phyloP scores from a whole-genome alignment of 2,329 filamentous ascomycete species.

The Paracamarosporium sp. region DNA sequence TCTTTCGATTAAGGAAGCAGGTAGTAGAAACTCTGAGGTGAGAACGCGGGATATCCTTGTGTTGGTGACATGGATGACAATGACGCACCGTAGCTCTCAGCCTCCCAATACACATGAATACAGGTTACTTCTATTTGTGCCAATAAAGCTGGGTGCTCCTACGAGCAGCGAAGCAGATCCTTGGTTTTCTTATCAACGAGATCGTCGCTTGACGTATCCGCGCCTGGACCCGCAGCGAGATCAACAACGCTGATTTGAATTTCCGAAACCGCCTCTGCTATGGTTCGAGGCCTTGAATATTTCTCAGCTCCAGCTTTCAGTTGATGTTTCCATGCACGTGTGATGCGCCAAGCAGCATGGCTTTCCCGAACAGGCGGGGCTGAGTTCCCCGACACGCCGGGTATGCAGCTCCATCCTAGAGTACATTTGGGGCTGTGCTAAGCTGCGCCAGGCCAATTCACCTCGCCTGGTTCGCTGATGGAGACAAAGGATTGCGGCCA shows the following conservation, averaged over 20 bases:
- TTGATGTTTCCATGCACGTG: background rate
- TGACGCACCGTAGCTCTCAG: background rate
- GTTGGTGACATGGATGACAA: background rate
- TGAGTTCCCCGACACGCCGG: background rate
- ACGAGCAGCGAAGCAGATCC: background rate
- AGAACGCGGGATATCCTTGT: no score
- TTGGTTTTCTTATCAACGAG: background rate
- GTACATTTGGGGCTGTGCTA: constrained; percentile 5
- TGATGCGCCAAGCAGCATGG: background rate
- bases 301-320: background rate
- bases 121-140: background rate
- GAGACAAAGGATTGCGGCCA: background rate
- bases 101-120: background rate
- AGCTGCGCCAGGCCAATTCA: background rate
- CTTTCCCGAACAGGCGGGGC: background rate
- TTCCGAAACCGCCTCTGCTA: background rate
- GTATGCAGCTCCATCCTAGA: background rate
- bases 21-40: no score
- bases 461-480: background rate
- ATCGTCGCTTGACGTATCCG: background rate
- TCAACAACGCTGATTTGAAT: background rate
- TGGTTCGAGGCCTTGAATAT: background rate
- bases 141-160: background rate
- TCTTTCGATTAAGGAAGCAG: background rate
- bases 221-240: background rate